phyloP scores from a whole-genome alignment of 257 asterid genomes.

The Gentiana straminea region DNA sequence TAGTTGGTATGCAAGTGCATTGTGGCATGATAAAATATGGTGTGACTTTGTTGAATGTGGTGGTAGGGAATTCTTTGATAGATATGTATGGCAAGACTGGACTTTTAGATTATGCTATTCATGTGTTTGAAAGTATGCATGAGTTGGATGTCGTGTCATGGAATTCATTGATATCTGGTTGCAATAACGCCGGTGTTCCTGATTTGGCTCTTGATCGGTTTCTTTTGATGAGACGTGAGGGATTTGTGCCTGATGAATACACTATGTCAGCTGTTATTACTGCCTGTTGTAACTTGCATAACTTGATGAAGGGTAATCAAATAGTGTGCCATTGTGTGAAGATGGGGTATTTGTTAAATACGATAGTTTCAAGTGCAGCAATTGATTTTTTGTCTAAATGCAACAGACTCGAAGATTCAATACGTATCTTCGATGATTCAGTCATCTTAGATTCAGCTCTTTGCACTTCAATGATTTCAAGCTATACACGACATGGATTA shows the following conservation, averaged over 20 bases:
- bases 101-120: conserved; percentile 41
- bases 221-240: conserved; percentile 32
- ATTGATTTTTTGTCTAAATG: conserved; percentile 61
- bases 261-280: conserved; percentile 39
- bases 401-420: conserved; percentile 46
- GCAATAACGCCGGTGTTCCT: conserved; percentile 36
- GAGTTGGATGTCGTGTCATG: conserved; percentile 54
- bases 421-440: conserved; percentile 31
- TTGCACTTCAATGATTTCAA: conserved; percentile 56
- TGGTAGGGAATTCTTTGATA: conserved; percentile 51
- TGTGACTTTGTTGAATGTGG: conserved; percentile 32
- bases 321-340: conserved; percentile 43
- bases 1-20: conserved; percentile 54
- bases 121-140: conserved; percentile 45
- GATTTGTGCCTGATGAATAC: conserved; percentile 37
- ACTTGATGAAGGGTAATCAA: conserved; percentile 53
- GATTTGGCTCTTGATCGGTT: conserved; percentile 29
- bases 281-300: conserved; percentile 41
- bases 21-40: conserved; percentile 37
- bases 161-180: conserved; percentile 63
- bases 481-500: conserved; percentile 35
- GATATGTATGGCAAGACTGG: conserved; percentile 66
- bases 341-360: conserved; percentile 41
- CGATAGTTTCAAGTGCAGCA: conserved; percentile 59
- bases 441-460: conserved; percentile 31